Base-by-base conservation (phyloP, 495 filamentous ascomycete species). In the Aspergillus panamensis region DNA sequence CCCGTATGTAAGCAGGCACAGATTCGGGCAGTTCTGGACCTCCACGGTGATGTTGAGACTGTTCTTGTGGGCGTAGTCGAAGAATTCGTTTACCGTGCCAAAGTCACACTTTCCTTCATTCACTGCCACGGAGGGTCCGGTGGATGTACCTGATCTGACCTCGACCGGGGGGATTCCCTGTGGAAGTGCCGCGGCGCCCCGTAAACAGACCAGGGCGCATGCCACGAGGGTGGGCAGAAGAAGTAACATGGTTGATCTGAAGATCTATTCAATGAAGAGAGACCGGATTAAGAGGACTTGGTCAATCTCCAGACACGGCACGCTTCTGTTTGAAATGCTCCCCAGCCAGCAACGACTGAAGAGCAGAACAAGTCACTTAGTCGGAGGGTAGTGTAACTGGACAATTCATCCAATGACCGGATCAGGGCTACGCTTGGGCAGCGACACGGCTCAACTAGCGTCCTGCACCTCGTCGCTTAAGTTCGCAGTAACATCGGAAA, bases 21-120 rank as follows among this genome's bases (percentile, higher is more conserved):
- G 54, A 37, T 57, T 50, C 44, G 49, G 53, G 53, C 53, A 57
- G 33, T 50, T 42, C 32, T 57, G 54, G 8, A 57, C 45, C 54
- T 57, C 54, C 31, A 31, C 45, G 7, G 54, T 57, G 45, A 57
- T 57, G 21, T 57, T 50, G 6, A 57, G 21, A 17, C 45, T 17
- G 35, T 50, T 57, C 7, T 57, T 9, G 44, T 20, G 50, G 33
- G 54, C 54, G 10, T 57, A 57, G 6, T 50, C n/a, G 33, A 57
- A 56, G 43, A 56, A 56, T 20, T 56, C 43, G 12, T 56, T 20
- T 7, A 56, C 40, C 32, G 31, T 39, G 9, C 49, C 33, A 42
- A 56, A 56, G 19, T 56, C 53, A 37, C 53, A 56, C 10, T 9
- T 56, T 30, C 44, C 29, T 19, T 49, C 32, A 17, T 10, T 29